phyloP scores from a whole-genome alignment of 2,329 filamentous ascomycete genomes.

The Botrytis hyacinthi region DNA sequence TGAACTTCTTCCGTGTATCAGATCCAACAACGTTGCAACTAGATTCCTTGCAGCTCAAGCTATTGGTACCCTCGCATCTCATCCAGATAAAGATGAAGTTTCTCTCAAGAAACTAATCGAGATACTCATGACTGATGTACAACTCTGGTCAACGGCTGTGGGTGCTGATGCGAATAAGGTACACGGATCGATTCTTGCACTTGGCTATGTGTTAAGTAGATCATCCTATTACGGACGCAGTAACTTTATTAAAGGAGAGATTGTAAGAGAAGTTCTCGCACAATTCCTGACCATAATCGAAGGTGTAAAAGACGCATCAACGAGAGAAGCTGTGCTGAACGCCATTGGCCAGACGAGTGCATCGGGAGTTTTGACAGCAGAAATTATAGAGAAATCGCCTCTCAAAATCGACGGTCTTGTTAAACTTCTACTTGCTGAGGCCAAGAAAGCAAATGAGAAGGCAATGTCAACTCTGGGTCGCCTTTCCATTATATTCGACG shows the following conservation, averaged over 20 bases:
- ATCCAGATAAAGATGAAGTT: constrained; percentile 48
- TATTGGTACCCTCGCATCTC: constrained; percentile 74
- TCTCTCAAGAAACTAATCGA: constrained; percentile 46
- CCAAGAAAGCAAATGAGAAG: constrained; percentile 77
- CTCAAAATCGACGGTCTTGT: constrained; percentile 44
- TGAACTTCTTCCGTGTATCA: constrained; percentile 58
- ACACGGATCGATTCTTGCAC: constrained; percentile 58
- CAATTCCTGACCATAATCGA: constrained; percentile 52
- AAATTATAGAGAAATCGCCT: constrained; percentile 28
- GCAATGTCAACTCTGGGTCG: constrained; percentile 80
- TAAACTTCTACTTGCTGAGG: constrained; percentile 62
- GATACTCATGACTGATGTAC: constrained; percentile 47
- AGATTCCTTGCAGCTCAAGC: constrained; percentile 66
- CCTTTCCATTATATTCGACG: constrained; percentile 62
- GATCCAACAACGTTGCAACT: constrained; percentile 69
- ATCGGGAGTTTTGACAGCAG: constrained; percentile 48
- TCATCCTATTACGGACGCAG: constrained; percentile 48
- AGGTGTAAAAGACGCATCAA: constrained; percentile 51
- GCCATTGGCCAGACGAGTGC: constrained; percentile 62
- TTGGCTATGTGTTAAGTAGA: constrained; percentile 58
- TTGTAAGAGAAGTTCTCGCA: constrained; percentile 44
- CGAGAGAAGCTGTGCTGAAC: constrained; percentile 56
- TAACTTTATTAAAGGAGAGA: constrained; percentile 39
- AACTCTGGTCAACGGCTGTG: constrained; percentile 53
- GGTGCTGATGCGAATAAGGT: constrained; percentile 58